Evolutionary conservation across 202 grass and related monocot species (phyloP).

Genomic region (Saccharum hybrid): DNA sequence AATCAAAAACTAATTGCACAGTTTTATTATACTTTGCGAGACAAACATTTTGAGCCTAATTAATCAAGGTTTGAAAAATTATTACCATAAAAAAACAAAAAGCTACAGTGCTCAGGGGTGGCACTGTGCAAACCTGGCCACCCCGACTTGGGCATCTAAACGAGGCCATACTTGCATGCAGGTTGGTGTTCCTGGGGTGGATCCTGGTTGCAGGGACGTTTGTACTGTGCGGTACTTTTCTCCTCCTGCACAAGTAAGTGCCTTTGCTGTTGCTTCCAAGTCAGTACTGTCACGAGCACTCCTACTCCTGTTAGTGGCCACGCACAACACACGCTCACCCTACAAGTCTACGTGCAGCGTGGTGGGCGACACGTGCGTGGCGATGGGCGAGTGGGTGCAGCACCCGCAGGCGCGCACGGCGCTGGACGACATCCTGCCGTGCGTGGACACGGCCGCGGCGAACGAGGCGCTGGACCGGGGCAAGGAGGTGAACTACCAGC

Average conservation of each 20-base stretch:
- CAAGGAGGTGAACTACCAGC: constrained; percentile 68
- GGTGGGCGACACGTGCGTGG: constrained; percentile 71
- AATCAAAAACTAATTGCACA: no score
- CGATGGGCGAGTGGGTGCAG: constrained; percentile 85
- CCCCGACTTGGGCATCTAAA: no score
- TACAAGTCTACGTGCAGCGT: constrained; percentile 49
- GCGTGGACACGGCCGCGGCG: constrained; percentile 61
- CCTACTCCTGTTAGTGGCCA: no score
- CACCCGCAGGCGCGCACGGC: constrained; percentile 72
- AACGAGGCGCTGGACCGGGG: constrained; percentile 61
- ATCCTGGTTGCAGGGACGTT: constrained; percentile 72
- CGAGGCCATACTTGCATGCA: constrained; percentile 43
- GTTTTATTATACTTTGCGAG: no score
- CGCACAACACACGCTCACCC: no score
- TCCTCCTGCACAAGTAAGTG: constrained; percentile 79
- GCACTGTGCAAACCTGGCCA: no score
- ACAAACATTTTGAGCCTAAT: no score
- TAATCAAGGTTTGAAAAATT: no score
- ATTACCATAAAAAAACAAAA: no score
- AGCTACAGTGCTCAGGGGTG: no score
- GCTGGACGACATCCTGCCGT: constrained; percentile 92
- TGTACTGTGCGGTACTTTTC: constrained; percentile 69
- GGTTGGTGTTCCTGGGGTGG: constrained; percentile 77
- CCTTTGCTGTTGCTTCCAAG: not conserved
- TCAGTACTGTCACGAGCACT: not conserved